Percentiles rank a stretch among this genome's conserved stretches.
Conservation (phyloP, 1,139 yeast species). For the Debaryomyces subglobosus region DNA sequence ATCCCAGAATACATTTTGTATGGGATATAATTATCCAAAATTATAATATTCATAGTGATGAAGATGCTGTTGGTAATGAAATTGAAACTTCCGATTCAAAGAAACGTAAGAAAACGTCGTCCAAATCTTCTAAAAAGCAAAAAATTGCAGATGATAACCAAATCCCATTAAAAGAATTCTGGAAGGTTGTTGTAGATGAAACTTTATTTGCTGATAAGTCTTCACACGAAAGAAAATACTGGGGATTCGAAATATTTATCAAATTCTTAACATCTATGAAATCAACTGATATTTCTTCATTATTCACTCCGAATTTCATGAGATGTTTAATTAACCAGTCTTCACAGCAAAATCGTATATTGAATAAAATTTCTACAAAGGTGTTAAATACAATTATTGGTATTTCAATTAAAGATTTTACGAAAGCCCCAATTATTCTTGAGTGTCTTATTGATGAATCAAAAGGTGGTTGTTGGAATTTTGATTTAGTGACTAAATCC, state of each 20-base stretch:
- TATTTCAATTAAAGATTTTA: slow-evolving; percentile 37
- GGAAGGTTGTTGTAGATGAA: slow-evolving; percentile 82
- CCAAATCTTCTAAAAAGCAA: slow-evolving; percentile 36
- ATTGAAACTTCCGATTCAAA: slow-evolving; percentile 22
- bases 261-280: slow-evolving; percentile 43
- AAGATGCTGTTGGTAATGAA: slow-evolving; percentile 14
- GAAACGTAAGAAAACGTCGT: slow-evolving; percentile 34
- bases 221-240: slow-evolving; percentile 82
- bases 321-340: slow-evolving; percentile 80
- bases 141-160: slow-evolving; percentile 21
- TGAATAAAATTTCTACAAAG: slow-evolving; percentile 67
- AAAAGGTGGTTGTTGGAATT: slow-evolving; percentile 66
- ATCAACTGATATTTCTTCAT: slow-evolving; percentile 31
- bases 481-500: slow-evolving; percentile 78
- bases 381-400: slow-evolving; percentile 49
- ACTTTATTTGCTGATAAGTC: slow-evolving; percentile 74
- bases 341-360: slow-evolving; percentile 62
- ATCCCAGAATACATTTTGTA: slow-evolving; percentile 77
- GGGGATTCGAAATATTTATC: slow-evolving; percentile 79
- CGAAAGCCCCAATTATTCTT: slow-evolving; percentile 52
- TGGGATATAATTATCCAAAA: slow-evolving; percentile 69
- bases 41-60: slow-evolving; percentile 28
- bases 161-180: slow-evolving; percentile 66
- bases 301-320: slow-evolving; percentile 73
- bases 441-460: slow-evolving; percentile 51